These are phyloP conservation scores for Cyberlindnera euphorbiae DNA, from an alignment of 805 yeast genomes.

Conservation along the genomic window DNA sequence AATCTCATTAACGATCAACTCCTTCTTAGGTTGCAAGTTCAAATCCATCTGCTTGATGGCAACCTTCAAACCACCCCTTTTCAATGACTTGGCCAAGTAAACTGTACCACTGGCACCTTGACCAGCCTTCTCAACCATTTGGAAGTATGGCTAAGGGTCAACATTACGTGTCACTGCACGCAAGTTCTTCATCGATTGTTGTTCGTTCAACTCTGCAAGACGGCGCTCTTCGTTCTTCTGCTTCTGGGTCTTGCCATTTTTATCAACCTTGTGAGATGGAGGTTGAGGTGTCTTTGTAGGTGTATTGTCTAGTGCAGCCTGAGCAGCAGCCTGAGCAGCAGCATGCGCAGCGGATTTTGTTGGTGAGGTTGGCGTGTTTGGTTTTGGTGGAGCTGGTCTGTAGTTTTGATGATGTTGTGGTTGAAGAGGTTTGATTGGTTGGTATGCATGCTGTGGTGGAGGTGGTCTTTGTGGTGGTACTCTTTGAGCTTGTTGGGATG, in stretches of 20 bases:
- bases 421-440: constrained; percentile 22
- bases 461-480: constrained; percentile 20
- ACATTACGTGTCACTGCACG: constrained; percentile 74
- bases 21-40: constrained; percentile 88
- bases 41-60: constrained; percentile 97
- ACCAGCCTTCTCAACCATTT: constrained; percentile 81
- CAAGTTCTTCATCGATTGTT: constrained; percentile 77
- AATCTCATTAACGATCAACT: constrained; percentile 91
- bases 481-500: constrained; percentile 18
- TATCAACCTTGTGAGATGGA: not conserved
- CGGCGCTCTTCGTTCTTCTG: constrained; percentile 43
- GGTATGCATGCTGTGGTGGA: constrained; percentile 9
- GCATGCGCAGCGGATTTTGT: constrained; percentile 18
- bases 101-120: constrained; percentile 99
- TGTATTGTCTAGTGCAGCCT: constrained; percentile 27
- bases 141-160: constrained; percentile 83
- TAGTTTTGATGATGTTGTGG: constrained; percentile 26
- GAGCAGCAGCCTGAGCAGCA: constrained; percentile 33
- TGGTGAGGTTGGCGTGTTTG: constrained; percentile 11
- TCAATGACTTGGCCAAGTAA: constrained; percentile 68
- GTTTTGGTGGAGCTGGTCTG: constrained; percentile 17
- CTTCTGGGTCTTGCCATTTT: constrained; percentile 27
- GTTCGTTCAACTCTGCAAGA: constrained; percentile 69
- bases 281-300: constrained; percentile 11
- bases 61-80: constrained; percentile 58